Conservation (phyloP, 345 rosid species). For the Acer campestre region DNA sequence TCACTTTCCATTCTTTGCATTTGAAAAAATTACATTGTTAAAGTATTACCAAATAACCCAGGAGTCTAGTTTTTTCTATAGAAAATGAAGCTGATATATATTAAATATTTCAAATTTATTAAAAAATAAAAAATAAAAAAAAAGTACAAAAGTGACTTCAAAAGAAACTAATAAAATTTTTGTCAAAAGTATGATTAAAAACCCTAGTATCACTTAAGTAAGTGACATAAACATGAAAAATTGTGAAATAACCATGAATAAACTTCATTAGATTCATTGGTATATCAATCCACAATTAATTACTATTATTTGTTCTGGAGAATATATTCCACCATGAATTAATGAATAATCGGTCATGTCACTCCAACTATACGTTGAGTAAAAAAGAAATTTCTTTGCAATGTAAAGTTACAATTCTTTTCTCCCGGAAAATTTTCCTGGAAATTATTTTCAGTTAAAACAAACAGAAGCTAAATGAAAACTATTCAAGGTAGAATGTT, state of each 20-base stretch:
- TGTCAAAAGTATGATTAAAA: too few relatives aligned
- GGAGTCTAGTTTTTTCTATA: too few relatives aligned
- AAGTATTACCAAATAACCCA: too few relatives aligned
- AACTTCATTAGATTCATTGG: not conserved
- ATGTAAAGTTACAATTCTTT: not conserved
- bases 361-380: not conserved
- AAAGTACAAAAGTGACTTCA: too few relatives aligned
- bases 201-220: too few relatives aligned
- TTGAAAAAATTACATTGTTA: not conserved
- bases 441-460: not conserved
- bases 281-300: not conserved
- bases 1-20: not conserved
- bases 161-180: too few relatives aligned
- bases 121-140: too few relatives aligned
- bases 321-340: too few relatives aligned
- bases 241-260: not conserved
- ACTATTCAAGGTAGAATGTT: not conserved
- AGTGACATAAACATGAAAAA: not conserved
- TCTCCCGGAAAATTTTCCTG: not conserved
- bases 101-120: too few relatives aligned
- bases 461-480: not conserved
- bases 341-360: not conserved
- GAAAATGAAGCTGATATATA: too few relatives aligned
- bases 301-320: too few relatives aligned
- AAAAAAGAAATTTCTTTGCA: not conserved